A percentile compares a stretch with the other conserved stretches of the same genome.
Evolutionary conservation across 768 basidiomycete species (phyloP).

Genomic region (Lentinula sp.): DNA sequence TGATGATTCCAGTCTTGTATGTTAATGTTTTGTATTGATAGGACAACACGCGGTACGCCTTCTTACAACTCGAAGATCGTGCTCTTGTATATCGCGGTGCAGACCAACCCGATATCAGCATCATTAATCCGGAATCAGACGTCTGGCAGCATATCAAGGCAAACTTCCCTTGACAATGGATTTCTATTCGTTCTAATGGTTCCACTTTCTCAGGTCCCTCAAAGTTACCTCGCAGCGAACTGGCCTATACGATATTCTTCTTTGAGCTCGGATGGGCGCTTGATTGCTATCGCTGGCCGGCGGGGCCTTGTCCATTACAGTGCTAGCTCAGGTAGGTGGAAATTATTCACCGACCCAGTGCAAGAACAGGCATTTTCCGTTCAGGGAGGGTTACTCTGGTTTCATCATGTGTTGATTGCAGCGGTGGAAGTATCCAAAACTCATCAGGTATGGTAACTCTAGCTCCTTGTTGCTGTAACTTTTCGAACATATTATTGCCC

Average conservation of each 20-base stretch:
- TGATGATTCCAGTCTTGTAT: too few species aligned
- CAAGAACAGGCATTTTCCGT: conserved; percentile 89
- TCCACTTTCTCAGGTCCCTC: conserved; percentile 61
- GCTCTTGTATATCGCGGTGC: conserved; percentile 92
- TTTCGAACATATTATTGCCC: conserved; percentile 1
- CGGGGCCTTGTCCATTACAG: conserved; percentile 92
- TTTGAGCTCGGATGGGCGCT: conserved; percentile 82
- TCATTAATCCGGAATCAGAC: conserved; percentile 96
- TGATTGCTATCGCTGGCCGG: conserved; percentile 90
- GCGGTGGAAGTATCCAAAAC: conserved; percentile 80
- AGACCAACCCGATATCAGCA: conserved; percentile 96
- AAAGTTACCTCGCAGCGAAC: conserved; percentile 80
- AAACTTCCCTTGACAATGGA: not conserved
- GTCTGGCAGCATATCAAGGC: conserved; percentile 98
- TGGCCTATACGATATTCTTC: conserved; percentile 95
- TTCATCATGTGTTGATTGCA: conserved; percentile 89
- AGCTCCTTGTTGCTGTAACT: not conserved
- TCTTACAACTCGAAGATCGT: conserved; percentile 92
- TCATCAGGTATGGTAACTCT: conserved; percentile 51
- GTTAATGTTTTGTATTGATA: conserved; percentile 19
- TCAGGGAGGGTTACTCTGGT: conserved; percentile 92
- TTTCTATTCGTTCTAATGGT: not conserved
- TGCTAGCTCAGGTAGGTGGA: conserved; percentile 92
- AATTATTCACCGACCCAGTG: conserved; percentile 69
- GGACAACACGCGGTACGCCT: conserved; percentile 96